Base-by-base conservation (phyloP, 768 basidiomycete species). In the Hemileccinum rubropunctum region DNA sequence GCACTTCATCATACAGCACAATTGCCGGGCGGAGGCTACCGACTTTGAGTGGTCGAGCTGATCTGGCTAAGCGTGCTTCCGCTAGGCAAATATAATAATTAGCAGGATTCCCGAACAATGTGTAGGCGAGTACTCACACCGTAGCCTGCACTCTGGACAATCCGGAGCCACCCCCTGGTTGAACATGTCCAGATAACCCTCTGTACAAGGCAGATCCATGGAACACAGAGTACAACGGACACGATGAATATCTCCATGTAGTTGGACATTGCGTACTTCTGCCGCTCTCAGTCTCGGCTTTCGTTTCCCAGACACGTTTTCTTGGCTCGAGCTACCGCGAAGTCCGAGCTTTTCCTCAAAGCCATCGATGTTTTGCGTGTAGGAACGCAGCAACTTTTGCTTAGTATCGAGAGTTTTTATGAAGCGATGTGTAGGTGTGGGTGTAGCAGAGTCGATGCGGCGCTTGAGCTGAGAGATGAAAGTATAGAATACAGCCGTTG, bases 361-460 rank as follows among this genome's bases (percentile, higher is more conserved):
- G 11, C 93, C 95, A 69, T 99, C 97, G 39, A 99, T 95, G 65
- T 99, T 99, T 71, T 99, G 97, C 1, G 97, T 98, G 67, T 98
- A 99, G 12, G 86, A 89, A 51, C 97, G 81, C 21, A 95, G 65
- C 10, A 99, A 72, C 68, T 88, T 94, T 43, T 84, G 84, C 68
- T 91, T 93, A 14, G 78, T 67, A 56, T 97, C 89, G 1, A 98
- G 79, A 4, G 81, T 82, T 60, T 86, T 84, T 51, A 99, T 83
- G 67, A 99, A 97, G 45, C 75, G 77, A 65, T 99, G 97, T 2
- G 97, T 97, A 2, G 83, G 78, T 1, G 92, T 83, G 1, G 94
- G 94, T 26, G 79, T 65, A n/a, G 89, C 89, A 43, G 72, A 70
- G 62, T 92, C 88, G 58, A 94, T 82, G 28, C 88, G 86, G 50